Evolutionary conservation across 352 stramenopile genomes (phyloP), one percentile per base, ranked within the genome.

Genomic region (Lagenidium giganteum): DNA sequence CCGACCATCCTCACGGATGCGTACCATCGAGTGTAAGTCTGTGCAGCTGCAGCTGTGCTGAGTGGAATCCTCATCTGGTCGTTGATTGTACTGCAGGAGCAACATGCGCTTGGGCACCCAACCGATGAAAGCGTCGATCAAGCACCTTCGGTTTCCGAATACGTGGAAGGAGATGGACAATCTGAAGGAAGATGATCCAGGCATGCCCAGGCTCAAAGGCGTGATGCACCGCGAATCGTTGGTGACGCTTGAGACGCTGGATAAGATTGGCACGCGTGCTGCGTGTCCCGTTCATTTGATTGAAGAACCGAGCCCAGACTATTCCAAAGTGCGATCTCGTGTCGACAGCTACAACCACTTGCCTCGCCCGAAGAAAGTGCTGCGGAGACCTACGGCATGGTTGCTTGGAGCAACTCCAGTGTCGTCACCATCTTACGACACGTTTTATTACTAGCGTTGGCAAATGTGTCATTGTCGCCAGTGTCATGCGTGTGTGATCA

Each of bases 201-300:
- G 56, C 29, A 83, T 86, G 68, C 57, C 76, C 8, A 70, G 68
- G 1, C 73, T 70, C 9, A 78, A 70, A 33, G 61, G 71, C 12
- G 57, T 77, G 23, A 59, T 87, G 40, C 72, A 39, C 16, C 57
- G 41, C 17, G 47, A 74, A 28, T 84, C 73, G 35, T 59, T 75
- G 17, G 67, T 89, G 26, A 53, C 61, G 17, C 52, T 89, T n/a
- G 77, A 85, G 51, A 86, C 66, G 17, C 54, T 87, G 22, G 77
- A 89, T 55, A 82, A 80, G 46, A 87, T 89, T 30, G 77, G 77
- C 49, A 87, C 77, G 20, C 68, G 77, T 52, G 70, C 70, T 26
- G 69, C 73, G 8, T 87, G 72, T 42, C 76, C 73, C 18, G 69
- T 89, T 43, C 77, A 85, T 25, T 43, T 87, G 31, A 61, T 89